Conservation (phyloP, 192 early-diverging fungal species). For the Linnemannia elongata region DNA sequence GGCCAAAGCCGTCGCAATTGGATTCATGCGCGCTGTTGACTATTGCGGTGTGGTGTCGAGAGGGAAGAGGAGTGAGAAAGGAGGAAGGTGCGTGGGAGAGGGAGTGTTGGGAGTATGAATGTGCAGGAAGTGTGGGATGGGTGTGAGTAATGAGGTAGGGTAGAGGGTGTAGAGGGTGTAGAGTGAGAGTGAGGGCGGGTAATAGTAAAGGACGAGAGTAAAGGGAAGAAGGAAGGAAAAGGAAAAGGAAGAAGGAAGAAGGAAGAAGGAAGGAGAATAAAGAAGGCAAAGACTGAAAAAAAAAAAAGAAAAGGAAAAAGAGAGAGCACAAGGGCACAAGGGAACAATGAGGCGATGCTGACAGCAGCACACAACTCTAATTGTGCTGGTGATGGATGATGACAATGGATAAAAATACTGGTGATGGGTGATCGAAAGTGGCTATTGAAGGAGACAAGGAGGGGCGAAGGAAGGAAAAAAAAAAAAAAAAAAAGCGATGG, state of each 20-base stretch:
- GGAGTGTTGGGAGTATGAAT: background rate
- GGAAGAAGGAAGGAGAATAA: background rate
- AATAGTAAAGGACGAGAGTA: background rate
- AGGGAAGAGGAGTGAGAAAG: background rate
- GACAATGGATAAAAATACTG: no score
- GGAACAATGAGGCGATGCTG: no score
- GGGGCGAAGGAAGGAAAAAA: no score
- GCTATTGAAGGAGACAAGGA: no score
- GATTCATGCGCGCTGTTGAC: conserved; percentile 14
- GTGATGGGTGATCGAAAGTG: no score
- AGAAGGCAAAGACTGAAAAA: background rate
- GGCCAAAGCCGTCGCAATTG: conserved; percentile 25
- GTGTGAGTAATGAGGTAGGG: background rate
- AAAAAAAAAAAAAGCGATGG: no score
- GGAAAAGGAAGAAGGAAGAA: background rate
- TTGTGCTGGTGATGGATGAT: no score
- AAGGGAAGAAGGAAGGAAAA: background rate
- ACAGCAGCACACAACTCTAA: no score
- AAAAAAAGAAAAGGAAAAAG: background rate
- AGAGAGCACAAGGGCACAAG: background rate
- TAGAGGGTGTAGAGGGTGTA: no score
- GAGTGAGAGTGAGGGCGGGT: background rate
- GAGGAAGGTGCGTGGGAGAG: background rate
- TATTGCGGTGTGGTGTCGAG: background rate
- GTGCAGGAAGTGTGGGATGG: no score